Percentiles rank a stretch among this genome's conserved stretches.
These are phyloP conservation scores for Phytophthora constricta DNA, from an alignment of 352 stramenopile genomes.

Conservation along the genomic window DNA sequence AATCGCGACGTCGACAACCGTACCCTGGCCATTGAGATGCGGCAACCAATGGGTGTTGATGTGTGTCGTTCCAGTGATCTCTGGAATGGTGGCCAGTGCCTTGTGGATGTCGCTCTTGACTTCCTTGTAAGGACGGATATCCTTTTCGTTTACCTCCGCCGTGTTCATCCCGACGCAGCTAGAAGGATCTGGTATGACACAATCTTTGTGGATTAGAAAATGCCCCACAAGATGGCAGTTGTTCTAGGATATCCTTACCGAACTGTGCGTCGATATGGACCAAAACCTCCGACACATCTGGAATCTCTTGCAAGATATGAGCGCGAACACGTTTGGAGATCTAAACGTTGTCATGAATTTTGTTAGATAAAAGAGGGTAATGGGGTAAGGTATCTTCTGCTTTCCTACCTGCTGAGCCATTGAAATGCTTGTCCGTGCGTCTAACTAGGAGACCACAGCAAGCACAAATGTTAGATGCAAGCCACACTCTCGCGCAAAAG, in stretches of 20 bases:
- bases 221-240: no score
- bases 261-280: slow-evolving; percentile 87
- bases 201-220: no score
- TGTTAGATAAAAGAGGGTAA: slow-evolving; percentile 5
- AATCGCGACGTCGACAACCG: slow-evolving; percentile 81
- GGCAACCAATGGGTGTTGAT: slow-evolving; percentile 86
- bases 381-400: background rate
- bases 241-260: slow-evolving; percentile 32
- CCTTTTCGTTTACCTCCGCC: slow-evolving; percentile 47
- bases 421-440: slow-evolving; percentile 82
- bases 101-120: slow-evolving; percentile 76
- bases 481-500: background rate
- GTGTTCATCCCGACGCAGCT: slow-evolving; percentile 26
- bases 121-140: slow-evolving; percentile 78
- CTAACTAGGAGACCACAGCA: slow-evolving; percentile 39
- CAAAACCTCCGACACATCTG: slow-evolving; percentile 88
- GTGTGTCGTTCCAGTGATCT: slow-evolving; percentile 78
- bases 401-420: slow-evolving; percentile 78
- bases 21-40: slow-evolving; percentile 64
- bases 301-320: slow-evolving; percentile 71
- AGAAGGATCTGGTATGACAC: slow-evolving; percentile 24
- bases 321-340: slow-evolving; percentile 72
- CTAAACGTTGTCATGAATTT: slow-evolving; percentile 21
- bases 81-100: slow-evolving; percentile 65
- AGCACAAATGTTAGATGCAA: slow-evolving; percentile 4